These are phyloP conservation scores for Phyllosticta citribraziliensis DNA, from an alignment of 2,329 filamentous ascomycete genomes.

Conservation along the genomic window DNA sequence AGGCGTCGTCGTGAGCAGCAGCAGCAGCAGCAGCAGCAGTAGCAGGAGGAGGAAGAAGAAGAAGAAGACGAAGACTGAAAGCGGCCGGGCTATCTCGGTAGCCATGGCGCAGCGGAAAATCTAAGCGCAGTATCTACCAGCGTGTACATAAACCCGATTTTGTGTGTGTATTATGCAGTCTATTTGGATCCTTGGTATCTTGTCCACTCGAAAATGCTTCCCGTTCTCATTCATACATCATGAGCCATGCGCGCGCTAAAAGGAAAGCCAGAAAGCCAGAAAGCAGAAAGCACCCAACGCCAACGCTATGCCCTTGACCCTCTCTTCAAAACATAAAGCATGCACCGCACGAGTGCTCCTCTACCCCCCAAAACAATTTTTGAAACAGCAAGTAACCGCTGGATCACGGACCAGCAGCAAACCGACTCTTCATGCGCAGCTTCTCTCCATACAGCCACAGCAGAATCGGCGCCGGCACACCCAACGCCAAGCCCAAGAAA, in stretches of 20 bases:
- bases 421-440: slow-evolving; percentile 39
- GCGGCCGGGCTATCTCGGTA: not conserved
- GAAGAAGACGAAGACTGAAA: not conserved
- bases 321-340: not conserved
- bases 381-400: not conserved
- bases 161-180: not conserved
- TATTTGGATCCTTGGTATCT: not conserved
- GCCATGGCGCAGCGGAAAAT: not conserved
- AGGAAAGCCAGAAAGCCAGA: not conserved
- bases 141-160: not conserved
- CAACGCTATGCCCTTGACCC: not conserved
- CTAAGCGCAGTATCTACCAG: not conserved
- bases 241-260: not conserved
- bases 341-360: not conserved
- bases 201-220: not conserved
- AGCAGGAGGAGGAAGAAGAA: too few species aligned
- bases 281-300: not conserved
- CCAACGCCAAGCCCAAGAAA: slow-evolving; percentile 26
- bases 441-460: slow-evolving; percentile 41
- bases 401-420: slow-evolving; percentile 31
- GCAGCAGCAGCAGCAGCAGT: not conserved
- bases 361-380: not conserved
- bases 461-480: slow-evolving; percentile 40
- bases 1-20: not conserved
- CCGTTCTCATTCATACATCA: not conserved